Evolutionary conservation across 257 asterid species (phyloP).

Genomic region (Fraxinus cuspidata): DNA sequence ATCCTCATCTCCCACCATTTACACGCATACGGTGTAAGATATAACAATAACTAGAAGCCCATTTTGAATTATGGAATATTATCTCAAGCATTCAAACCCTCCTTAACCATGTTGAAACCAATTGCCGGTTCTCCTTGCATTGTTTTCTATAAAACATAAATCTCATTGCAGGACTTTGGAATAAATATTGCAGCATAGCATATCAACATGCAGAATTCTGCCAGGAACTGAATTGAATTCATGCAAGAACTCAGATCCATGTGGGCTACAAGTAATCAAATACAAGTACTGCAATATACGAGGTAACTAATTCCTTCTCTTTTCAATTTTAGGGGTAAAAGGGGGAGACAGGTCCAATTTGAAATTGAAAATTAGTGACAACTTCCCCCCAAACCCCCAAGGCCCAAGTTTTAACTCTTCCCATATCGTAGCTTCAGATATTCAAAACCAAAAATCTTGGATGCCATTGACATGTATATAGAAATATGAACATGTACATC

Average conservation of each 20-base stretch:
- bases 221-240: not conserved
- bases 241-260: not conserved
- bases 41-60: not conserved
- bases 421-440: not conserved
- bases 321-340: not conserved
- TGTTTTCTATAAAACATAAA: conserved; percentile 2
- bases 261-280: not conserved
- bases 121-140: not conserved
- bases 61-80: not conserved
- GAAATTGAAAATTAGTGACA: not conserved
- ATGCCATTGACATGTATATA: not conserved
- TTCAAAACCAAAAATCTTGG: not conserved
- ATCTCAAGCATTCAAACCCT: not conserved
- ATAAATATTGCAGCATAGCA: not conserved
- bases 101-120: not conserved
- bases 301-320: not conserved
- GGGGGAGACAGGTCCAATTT: not conserved
- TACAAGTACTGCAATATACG: not conserved
- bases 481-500: not conserved
- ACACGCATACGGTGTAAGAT: not conserved
- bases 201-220: not conserved
- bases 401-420: not conserved
- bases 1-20: not conserved
- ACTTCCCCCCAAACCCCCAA: not conserved
- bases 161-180: not conserved